Evolutionary conservation across 2,329 filamentous ascomycete species (phyloP).

Genomic region (Biscogniauxia mediterranea): DNA sequence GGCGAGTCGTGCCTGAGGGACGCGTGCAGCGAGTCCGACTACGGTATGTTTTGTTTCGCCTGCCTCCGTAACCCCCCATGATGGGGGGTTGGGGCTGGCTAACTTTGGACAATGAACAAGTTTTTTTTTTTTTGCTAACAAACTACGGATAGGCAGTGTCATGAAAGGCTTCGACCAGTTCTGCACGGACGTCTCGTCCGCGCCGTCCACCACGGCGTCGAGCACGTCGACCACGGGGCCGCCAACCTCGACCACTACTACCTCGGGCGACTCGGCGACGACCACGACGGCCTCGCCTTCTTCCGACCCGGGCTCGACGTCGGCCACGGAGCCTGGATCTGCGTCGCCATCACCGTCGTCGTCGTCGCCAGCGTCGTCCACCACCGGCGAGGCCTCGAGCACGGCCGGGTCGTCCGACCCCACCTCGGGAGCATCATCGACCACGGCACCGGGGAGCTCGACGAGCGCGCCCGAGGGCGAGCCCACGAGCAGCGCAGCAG

Average conservation of each 20-base stretch:
- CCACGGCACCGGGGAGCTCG: too few relatives aligned
- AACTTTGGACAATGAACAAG: too few relatives aligned
- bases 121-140: neutral
- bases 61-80: too few relatives aligned
- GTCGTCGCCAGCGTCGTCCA: conserved; percentile 1
- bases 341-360: too few relatives aligned
- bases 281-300: neutral
- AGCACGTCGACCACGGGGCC: neutral
- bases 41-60: conserved; percentile 24
- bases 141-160: conserved; percentile 21
- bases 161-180: conserved; percentile 29
- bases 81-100: too few relatives aligned
- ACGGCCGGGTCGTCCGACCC: neutral
- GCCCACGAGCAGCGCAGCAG: conserved; percentile 4
- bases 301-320: neutral
- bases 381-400: conserved; percentile 3
- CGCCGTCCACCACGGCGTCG: conserved; percentile 3
- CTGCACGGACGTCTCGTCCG: conserved; percentile 22
- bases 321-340: conserved; percentile 2
- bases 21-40: conserved; percentile 26
- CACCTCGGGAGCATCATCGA: conserved; percentile 2
- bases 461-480: too few relatives aligned
- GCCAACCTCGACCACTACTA: too few relatives aligned
- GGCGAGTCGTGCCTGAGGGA: conserved; percentile 29
- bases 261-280: neutral